Conservation (phyloP, 2,329 filamentous ascomycete species). For the Fusarium stilboides region DNA sequence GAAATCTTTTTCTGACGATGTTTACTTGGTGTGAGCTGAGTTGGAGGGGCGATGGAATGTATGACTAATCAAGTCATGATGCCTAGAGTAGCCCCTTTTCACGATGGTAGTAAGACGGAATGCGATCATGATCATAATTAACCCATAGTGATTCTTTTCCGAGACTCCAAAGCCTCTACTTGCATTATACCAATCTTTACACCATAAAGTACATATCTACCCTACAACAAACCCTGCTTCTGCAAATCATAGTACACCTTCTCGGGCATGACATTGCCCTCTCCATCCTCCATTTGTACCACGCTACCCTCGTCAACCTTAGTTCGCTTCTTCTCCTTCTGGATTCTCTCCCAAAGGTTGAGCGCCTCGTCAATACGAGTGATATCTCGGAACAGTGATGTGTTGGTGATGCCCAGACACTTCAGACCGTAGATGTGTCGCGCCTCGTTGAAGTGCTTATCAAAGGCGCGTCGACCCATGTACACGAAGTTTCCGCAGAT, state of each 20-base stretch:
- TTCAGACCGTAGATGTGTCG: conserved; percentile 94
- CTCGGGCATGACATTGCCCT: conserved; percentile 99
- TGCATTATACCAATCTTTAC: conserved; percentile 4
- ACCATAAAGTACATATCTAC: conserved; percentile 28
- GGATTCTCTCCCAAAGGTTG: conserved; percentile 93
- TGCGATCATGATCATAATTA: conserved; percentile 2
- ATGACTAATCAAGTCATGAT: conserved; percentile 45
- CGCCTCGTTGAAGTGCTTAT: conserved; percentile 98
- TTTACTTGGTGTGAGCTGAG: conserved; percentile 40
- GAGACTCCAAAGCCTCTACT: conserved; percentile 3
- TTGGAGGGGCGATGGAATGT: conserved; percentile 44
- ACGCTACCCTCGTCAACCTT: conserved; percentile 84
- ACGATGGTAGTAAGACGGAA: background rate
- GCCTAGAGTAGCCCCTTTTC: conserved; percentile 13
- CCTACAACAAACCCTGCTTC: conserved; percentile 87
- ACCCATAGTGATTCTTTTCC: background rate
- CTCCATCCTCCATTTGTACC: conserved; percentile 98
- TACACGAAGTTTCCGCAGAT: conserved; percentile 99
- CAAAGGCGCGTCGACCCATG: conserved; percentile 95
- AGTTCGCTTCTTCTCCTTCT: conserved; percentile 84
- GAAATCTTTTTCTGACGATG: conserved; percentile 14
- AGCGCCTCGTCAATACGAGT: conserved; percentile 91
- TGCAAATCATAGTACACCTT: conserved; percentile 97
- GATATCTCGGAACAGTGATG: conserved; percentile 93
- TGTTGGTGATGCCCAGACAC: conserved; percentile 93